These are phyloP conservation scores for Ananas comosus DNA, from an alignment of 176 grass and related monocot genomes.

Conservation along the genomic window DNA sequence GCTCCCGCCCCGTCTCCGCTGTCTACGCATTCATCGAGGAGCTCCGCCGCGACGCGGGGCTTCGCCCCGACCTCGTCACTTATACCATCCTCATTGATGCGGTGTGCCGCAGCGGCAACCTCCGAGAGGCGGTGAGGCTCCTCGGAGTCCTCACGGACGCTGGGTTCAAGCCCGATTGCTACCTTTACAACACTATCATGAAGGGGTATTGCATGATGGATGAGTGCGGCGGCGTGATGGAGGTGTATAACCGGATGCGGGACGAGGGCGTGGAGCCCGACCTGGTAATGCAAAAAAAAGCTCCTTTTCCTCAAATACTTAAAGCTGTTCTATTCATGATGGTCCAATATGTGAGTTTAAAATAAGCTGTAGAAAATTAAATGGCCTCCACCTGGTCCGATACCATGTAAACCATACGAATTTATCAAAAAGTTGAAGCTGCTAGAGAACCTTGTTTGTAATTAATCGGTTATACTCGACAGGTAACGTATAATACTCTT, in stretches of 20 bases:
- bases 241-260: slow-evolving; percentile 61
- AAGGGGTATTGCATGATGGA: slow-evolving; percentile 58
- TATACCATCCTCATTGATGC: slow-evolving; percentile 60
- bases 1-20: slow-evolving; percentile 40
- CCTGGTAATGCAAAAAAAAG: slow-evolving; percentile 23
- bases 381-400: too few relatives aligned
- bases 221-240: slow-evolving; percentile 44
- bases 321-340: too few relatives aligned
- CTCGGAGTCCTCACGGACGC: slow-evolving; percentile 42
- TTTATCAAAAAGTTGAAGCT: too few relatives aligned
- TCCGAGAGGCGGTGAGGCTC: slow-evolving; percentile 54
- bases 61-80: slow-evolving; percentile 35
- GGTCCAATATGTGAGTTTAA: too few relatives aligned
- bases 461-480: too few relatives aligned
- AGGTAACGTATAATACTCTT: slow-evolving; percentile 68
- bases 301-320: too few relatives aligned
- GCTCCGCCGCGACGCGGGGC: slow-evolving; percentile 21
- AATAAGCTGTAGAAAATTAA: too few relatives aligned
- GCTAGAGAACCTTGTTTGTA: too few relatives aligned
- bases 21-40: slow-evolving; percentile 42
- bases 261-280: slow-evolving; percentile 63
- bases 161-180: slow-evolving; percentile 60
- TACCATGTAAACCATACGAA: too few relatives aligned
- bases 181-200: slow-evolving; percentile 82
- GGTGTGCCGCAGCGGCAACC: slow-evolving; percentile 37